Evolutionary conservation across 495 filamentous ascomycete genomes (phyloP), one percentile per base, ranked within the genome.

Genomic region (Daldinia caldariorum): DNA sequence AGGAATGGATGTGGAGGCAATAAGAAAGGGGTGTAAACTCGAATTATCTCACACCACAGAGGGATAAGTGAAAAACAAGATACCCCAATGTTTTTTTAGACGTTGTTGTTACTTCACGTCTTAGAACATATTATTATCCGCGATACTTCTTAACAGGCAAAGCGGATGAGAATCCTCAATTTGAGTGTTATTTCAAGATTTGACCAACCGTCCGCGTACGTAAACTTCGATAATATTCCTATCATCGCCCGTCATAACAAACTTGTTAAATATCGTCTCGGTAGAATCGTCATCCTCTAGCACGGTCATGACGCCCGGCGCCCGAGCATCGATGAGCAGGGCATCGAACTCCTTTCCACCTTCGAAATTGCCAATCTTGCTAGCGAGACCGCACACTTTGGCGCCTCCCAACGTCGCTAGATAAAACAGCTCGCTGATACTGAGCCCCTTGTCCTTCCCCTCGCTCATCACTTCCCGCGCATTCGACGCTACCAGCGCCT

Each of bases 301-400:
- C 41, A 82, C 81, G 0, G 82, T 82, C 81, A 87, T 88, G 4
- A 86, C 74, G 0, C 82, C 84, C 8, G 75, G 71, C n/a, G 78
- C 74, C 34, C 53, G 67, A 0, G 79, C 80, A 56, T 85, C 80
- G 12, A 91, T 79, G 51, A 88, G 69, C 61, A 89, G 61, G 0
- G 88, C 89, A 80, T 92, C 89, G 69, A 91, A 90, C 76, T 87
- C 83, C 78, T 88, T 89, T 1, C 87, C 88, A 5, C 81, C 77
- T 7, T 78, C 82, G 66, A 91, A 91, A 58, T 81, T 84, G 1
- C 89, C 89, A 38, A 90, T 77, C 60, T 74, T 81, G 1, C 79
- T 75, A 8, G 82, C 84, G 10, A 91, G 70, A n/a, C 85, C 80
- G 63, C 86, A 86, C 4, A 90, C 88, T 58, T 81, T 76, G 3